Evolutionary conservation across 2,329 filamentous ascomycete genomes (phyloP).

Genomic region (Trichoderma oligosporum): DNA sequence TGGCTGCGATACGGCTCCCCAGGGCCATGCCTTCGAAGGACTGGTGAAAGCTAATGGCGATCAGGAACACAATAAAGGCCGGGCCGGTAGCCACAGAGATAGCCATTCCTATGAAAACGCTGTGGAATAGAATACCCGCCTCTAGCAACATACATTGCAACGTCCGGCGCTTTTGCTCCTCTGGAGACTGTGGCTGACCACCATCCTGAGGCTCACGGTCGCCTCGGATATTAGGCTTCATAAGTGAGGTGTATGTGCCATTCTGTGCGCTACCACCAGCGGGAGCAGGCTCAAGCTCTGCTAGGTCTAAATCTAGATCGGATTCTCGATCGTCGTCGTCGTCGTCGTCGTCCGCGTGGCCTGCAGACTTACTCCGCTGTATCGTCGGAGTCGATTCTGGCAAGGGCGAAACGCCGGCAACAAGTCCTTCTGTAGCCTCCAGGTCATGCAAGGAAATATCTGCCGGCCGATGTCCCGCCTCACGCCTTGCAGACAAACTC

Average conservation of each 20-base stretch:
- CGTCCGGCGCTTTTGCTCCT: constrained; percentile 63
- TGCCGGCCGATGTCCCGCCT: constrained; percentile 40
- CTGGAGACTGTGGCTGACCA: constrained; percentile 37
- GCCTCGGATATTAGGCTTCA: constrained; percentile 18
- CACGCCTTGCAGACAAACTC: constrained; percentile 39
- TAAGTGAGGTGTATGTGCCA: constrained; percentile 33
- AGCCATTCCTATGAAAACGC: constrained; percentile 83
- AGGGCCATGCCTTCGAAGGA: constrained; percentile 86
- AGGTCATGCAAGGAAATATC: constrained; percentile 51
- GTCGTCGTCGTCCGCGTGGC: constrained; percentile 36
- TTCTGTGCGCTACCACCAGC: constrained; percentile 26
- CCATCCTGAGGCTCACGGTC: constrained; percentile 22
- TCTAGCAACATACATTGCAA: constrained; percentile 77
- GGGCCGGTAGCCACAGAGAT: constrained; percentile 76
- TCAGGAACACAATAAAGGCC: constrained; percentile 72
- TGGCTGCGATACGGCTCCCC: constrained; percentile 77
- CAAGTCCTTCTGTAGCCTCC: constrained; percentile 52
- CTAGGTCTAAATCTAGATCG: constrained; percentile 57
- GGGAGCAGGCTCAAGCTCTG: constrained; percentile 53
- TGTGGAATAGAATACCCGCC: constrained; percentile 80
- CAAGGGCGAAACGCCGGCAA: constrained; percentile 56
- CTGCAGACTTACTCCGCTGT: constrained; percentile 28
- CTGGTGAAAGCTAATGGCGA: constrained; percentile 81
- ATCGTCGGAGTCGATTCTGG: constrained; percentile 49
- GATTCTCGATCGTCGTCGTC: constrained; percentile 46